Evolutionary conservation across 345 rosid genomes (phyloP).

Genomic region (Salix exigua): DNA sequence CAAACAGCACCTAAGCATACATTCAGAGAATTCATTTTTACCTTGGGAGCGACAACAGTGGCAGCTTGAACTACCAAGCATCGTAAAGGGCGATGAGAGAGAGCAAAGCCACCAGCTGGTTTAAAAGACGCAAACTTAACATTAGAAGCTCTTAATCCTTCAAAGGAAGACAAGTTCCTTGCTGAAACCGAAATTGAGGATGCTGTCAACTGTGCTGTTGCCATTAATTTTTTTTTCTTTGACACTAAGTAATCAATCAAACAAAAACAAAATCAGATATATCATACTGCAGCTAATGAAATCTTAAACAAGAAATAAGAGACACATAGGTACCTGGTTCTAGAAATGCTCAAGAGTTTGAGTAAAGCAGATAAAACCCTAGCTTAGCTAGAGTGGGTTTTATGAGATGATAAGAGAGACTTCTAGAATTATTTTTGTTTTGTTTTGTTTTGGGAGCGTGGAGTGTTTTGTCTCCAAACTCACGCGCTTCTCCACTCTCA

Average conservation of each 20-base stretch:
- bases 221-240: conserved; percentile 41
- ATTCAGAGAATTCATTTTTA: conserved; percentile 12
- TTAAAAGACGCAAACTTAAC: conserved; percentile 49
- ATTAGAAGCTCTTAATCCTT: conserved; percentile 57
- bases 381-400: neutral
- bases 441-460: neutral
- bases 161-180: conserved; percentile 51
- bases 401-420: conserved; percentile 11
- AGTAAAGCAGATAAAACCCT: conserved; percentile 10
- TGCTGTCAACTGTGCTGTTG: conserved; percentile 58
- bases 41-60: conserved; percentile 91
- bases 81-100: conserved; percentile 38
- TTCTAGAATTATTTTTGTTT: neutral
- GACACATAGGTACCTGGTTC: neutral
- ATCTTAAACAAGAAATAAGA: neutral
- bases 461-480: too few relatives aligned
- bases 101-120: conserved; percentile 31
- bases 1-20: neutral
- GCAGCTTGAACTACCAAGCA: conserved; percentile 77
- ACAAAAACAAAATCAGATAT: neutral
- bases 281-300: neutral
- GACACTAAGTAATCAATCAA: neutral
- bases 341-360: neutral
- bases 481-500: too few relatives aligned
- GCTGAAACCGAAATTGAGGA: conserved; percentile 49